Evolutionary conservation across 116 monocot genomes (phyloP), one percentile per base, ranked within the genome.

Genomic region (Posidonia oceanica): DNA sequence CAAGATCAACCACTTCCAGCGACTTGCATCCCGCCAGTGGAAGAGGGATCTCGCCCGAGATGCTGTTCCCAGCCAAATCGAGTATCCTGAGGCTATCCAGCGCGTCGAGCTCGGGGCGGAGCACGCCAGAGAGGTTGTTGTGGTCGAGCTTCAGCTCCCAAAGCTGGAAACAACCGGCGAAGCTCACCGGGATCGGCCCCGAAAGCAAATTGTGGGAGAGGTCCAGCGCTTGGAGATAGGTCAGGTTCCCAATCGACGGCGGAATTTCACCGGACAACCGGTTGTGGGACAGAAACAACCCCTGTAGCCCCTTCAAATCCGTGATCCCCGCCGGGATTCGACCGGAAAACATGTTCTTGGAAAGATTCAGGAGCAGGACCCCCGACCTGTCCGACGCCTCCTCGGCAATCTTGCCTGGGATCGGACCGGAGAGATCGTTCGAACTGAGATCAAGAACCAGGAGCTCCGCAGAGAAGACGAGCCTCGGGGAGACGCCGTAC

Each of bases 101-200:
- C 0, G 96, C 91, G 57, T 86, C 96, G 14, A 96, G 84, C 79
- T 91, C 91, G 18, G 89, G 91, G 14, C 74, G 83, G 22, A 96
- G 70, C 18, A 77, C 78, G 62, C 91, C 96, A n/a, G 91, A 86
- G 66, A 96, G 89, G 63, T 85, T 80, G 72, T 96, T 96, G 70
- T 85, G 78, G 59, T 74, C 88, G 61, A 91, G 75, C 67, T 81
- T 80, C 64, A 96, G 86, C 73, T 83, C 81, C 85, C 84, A 82
- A 7, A 96, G 78, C 82, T 96, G 91, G 74, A 96, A 96, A 74
- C 96, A 96, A 7, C 91, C 91, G 3, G 91, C 83, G 16, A 96
- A 78, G 52, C 88, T 81, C 29, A 83, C 70, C 0, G 88, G 88
- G 17, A 97, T 86, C 17, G 78, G 38, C 10, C 97, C 97, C 7